Percentiles rank a stretch among this genome's conserved stretches.
These are phyloP conservation scores for Cardiosporidium cionae DNA, from an alignment of 169 alveolate genomes.

Conservation along the genomic window DNA sequence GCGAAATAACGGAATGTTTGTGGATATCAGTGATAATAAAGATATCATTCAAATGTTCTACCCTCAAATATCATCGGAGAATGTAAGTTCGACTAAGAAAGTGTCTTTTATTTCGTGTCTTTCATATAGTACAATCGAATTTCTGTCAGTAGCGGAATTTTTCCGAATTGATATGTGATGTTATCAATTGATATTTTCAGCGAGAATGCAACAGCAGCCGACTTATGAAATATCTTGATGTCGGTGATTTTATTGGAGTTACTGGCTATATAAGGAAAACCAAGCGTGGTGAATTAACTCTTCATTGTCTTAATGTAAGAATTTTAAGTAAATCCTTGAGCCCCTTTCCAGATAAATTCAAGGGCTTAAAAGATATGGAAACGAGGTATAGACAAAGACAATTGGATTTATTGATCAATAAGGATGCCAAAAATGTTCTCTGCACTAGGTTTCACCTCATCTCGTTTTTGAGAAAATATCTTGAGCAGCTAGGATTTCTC, in stretches of 20 bases:
- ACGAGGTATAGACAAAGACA: constrained; percentile 86
- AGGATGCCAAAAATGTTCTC: constrained; percentile 73
- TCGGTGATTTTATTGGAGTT: background rate
- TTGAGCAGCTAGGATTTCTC: constrained; percentile 83
- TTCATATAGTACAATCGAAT: too few species aligned
- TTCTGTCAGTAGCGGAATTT: too few species aligned
- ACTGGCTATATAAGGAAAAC: constrained; percentile 71
- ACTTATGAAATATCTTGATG: background rate
- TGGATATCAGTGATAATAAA: background rate
- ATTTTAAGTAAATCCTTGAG: constrained; percentile 88
- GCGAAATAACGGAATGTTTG: background rate
- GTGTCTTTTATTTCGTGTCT: too few species aligned
- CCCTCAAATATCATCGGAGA: too few species aligned
- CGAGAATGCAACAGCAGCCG: background rate
- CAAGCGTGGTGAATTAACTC: constrained; percentile 91
- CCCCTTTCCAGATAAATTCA: constrained; percentile 88
- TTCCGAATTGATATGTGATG: too few species aligned
- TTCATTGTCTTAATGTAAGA: constrained; percentile 75
- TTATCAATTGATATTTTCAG: background rate
- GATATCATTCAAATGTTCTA: background rate
- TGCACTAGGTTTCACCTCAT: constrained; percentile 62
- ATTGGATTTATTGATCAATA: constrained; percentile 89
- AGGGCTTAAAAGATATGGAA: constrained; percentile 91
- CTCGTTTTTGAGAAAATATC: constrained; percentile 61
- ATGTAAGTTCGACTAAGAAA: too few species aligned